Evolutionary conservation across 1,284 basidiomycete genomes (phyloP), one percentile per base, ranked within the genome.

Genomic region (Fomitopsis schrenkii): DNA sequence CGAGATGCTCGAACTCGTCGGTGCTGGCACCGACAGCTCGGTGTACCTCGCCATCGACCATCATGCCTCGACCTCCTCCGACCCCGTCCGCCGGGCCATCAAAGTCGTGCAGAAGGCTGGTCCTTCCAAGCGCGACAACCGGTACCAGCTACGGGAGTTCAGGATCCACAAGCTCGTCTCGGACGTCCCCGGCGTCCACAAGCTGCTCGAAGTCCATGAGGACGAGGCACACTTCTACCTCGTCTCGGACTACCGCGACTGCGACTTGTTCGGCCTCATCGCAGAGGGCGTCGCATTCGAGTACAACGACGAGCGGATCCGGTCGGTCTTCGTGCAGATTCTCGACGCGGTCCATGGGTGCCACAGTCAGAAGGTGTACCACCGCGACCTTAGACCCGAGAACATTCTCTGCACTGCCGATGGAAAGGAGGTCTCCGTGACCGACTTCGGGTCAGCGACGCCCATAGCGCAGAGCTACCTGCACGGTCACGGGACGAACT

Each of bases 331-430:
- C 72, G 67, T 83, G 53, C 84, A 86, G 69, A 82, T 90, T 67
- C 71, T 90, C 68, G 85, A 87, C 64, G 83, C 86, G 12, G 80
- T 90, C 59, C 76, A 83, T 36, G 80, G 81, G 66, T 87, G 86
- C 71, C 88, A 90, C 71, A 68, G 72, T 45, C 74, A 80, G 60
- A 80, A 82, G 50, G 83, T 90, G 72, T 87, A 78, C 71, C 88
- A 89, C 71, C 84, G 88, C 19, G 88, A 91, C 67, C 77, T 91
- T 58, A 91, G 91, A 73, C 88, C 89, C 1, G 88, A 90, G 69
- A 91, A 91, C 74, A 84, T 91, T 64, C 76, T 91, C 22, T 84
- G 83, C 65, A 80, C 53, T 22, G 64, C 62, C 40, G 68, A 72
- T 56, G 84, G 85, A 38, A 74, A 75, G 59, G 75, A 77, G 63